Evolutionary conservation across 768 basidiomycete species (phyloP).

Genomic region (Xerocomus brunneocitrinus): DNA sequence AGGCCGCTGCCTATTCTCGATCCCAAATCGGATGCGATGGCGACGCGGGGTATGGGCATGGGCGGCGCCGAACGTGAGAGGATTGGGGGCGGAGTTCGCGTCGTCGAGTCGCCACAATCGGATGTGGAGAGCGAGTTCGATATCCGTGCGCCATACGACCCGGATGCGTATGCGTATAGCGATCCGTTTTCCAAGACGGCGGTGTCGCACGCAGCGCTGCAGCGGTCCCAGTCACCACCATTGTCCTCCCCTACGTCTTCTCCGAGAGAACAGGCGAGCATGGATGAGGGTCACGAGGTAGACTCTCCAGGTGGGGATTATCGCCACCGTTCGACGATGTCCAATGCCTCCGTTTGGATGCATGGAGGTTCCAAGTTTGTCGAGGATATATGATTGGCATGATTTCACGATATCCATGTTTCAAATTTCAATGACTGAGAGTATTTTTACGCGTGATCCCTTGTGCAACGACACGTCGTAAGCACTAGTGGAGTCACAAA

Average conservation of each 20-base stretch:
- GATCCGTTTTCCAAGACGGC: conserved; percentile 21
- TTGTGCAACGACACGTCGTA: not conserved
- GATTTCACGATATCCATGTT: not conserved
- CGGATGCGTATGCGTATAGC: conserved; percentile 12
- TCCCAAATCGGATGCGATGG: not conserved
- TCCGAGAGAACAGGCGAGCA: conserved; percentile 19
- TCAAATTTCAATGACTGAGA: no score
- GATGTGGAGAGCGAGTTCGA: conserved; percentile 15
- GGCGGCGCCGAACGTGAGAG: not conserved
- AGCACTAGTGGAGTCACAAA: no score
- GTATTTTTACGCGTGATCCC: no score
- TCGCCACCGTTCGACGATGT: conserved; percentile 22
- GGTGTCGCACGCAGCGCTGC: not conserved
- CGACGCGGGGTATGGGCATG: not conserved
- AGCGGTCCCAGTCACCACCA: conserved; percentile 30
- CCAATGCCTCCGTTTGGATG: conserved; percentile 32
- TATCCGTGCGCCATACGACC: not conserved
- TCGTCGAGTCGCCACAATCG: conserved; percentile 27
- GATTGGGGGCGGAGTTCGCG: not conserved
- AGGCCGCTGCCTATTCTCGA: conserved; percentile 1
- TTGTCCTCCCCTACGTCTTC: conserved; percentile 21
- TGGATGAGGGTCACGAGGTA: conserved; percentile 7
- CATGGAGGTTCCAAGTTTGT: conserved; percentile 50
- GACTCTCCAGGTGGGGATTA: not conserved
- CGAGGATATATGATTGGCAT: conserved; percentile 28